Evolutionary conservation across 805 yeast species (phyloP).

Genomic region (Hanseniaspora vineae): DNA sequence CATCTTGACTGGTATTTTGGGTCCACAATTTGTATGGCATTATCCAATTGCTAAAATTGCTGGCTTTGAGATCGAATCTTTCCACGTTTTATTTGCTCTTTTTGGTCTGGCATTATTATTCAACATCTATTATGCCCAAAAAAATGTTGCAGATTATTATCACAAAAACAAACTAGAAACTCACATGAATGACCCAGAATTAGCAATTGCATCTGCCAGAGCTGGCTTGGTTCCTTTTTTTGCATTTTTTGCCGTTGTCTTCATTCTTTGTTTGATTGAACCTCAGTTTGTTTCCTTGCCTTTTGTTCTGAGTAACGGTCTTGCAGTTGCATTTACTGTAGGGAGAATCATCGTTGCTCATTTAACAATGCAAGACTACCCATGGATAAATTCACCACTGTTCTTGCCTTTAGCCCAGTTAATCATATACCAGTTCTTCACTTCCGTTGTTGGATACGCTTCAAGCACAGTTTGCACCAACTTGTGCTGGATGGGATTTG

Average conservation of each 20-base stretch:
- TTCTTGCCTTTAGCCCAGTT: conserved; percentile 46
- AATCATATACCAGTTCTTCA: conserved; percentile 16
- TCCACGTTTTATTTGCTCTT: conserved; percentile 39
- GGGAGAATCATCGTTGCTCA: conserved; percentile 85
- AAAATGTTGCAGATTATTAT: conserved; percentile 41
- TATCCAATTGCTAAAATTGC: conserved; percentile 24
- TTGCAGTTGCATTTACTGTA: conserved; percentile 71
- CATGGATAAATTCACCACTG: conserved; percentile 58
- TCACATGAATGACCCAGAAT: conserved; percentile 11
- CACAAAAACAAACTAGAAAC: conserved; percentile 20
- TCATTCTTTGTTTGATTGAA: conserved; percentile 34
- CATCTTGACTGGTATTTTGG: conserved; percentile 50
- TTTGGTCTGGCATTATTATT: conserved; percentile 46
- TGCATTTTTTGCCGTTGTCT: conserved; percentile 36
- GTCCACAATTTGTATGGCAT: conserved; percentile 55
- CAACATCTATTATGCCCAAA: conserved; percentile 58
- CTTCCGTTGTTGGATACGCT: conserved; percentile 19
- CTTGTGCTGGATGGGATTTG: conserved; percentile 52
- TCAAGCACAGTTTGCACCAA: conserved; percentile 33
- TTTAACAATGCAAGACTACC: conserved; percentile 68
- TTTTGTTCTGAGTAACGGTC: conserved; percentile 55
- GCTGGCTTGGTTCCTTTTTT: conserved; percentile 59
- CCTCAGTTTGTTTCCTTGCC: conserved; percentile 42
- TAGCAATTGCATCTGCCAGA: conserved; percentile 23
- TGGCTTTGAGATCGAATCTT: conserved; percentile 25